These are phyloP conservation scores for Cymbidium sinense DNA, from an alignment of 106 monocot species.

Conservation along the genomic window DNA sequence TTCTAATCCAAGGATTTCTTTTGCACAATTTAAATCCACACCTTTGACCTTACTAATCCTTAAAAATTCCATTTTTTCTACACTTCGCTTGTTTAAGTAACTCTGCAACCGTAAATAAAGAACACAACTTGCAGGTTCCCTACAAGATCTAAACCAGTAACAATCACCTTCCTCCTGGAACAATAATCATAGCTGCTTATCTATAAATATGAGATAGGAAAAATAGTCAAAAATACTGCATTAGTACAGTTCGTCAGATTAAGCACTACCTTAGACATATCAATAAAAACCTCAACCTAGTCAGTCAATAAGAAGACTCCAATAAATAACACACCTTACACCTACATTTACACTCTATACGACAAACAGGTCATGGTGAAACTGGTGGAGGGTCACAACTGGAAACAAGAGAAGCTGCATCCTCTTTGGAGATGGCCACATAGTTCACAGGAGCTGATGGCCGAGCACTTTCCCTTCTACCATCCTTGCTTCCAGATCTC, in stretches of 20 bases:
- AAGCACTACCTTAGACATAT: background rate
- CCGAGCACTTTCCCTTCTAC: constrained; percentile 43
- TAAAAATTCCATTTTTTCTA: too few relatives aligned
- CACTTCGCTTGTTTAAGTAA: too few relatives aligned
- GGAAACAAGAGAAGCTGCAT: background rate
- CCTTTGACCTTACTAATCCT: too few relatives aligned
- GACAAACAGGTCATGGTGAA: background rate
- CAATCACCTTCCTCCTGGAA: too few relatives aligned
- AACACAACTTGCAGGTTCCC: too few relatives aligned
- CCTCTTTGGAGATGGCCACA: constrained; percentile 32
- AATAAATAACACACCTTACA: background rate
- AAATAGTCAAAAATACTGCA: background rate
- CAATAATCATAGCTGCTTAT: background rate
- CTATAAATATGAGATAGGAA: background rate
- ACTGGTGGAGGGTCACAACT: background rate
- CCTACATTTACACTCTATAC: background rate
- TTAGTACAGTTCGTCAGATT: constrained; percentile 2
- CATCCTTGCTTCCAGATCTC: constrained; percentile 52
- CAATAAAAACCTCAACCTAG: background rate
- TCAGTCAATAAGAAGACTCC: background rate
- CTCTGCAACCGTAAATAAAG: too few relatives aligned
- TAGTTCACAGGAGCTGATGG: constrained; percentile 68
- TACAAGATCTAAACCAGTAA: too few relatives aligned
- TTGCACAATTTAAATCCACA: too few relatives aligned
- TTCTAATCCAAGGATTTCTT: too few relatives aligned